These are phyloP conservation scores for Linderniella brevidens DNA, from an alignment of 257 asterid genomes.

Conservation along the genomic window DNA sequence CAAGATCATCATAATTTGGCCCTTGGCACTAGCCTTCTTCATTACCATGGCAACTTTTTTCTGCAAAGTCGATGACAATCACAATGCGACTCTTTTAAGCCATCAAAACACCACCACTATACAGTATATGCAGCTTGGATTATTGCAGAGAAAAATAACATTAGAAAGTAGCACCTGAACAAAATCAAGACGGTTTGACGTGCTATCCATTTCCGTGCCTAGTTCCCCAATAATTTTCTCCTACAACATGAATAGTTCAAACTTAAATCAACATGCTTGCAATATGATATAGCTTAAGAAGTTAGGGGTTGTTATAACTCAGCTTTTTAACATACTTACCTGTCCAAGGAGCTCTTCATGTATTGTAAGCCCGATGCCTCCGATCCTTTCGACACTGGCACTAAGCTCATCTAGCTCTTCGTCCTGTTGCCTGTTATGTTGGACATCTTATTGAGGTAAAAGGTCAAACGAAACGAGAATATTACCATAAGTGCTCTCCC, in stretches of 20 bases:
- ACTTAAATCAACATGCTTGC: too few relatives aligned
- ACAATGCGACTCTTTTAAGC: too few relatives aligned
- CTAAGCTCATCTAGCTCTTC: slow-evolving; percentile 83
- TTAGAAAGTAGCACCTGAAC: slow-evolving; percentile 51
- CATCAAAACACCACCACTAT: too few relatives aligned
- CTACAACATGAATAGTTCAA: slow-evolving; percentile 16
- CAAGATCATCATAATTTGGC: slow-evolving; percentile 87
- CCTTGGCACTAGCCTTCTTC: slow-evolving; percentile 96
- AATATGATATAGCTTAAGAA: too few relatives aligned
- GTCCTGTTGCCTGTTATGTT: slow-evolving; percentile 45
- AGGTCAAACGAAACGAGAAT: too few relatives aligned
- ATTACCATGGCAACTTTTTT: slow-evolving; percentile 81
- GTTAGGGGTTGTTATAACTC: too few relatives aligned
- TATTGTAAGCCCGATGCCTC: slow-evolving; percentile 92
- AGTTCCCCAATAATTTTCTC: slow-evolving; percentile 71
- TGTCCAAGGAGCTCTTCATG: slow-evolving; percentile 94
- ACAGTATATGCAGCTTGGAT: too few relatives aligned
- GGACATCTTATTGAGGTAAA: too few relatives aligned
- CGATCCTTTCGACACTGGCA: slow-evolving; percentile 78
- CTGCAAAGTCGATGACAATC: slow-evolving; percentile 21
- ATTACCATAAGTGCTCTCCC: too few relatives aligned
- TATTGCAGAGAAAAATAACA: neutral
- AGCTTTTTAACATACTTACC: slow-evolving; percentile 16
- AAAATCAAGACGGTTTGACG: slow-evolving; percentile 92
- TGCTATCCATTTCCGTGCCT: slow-evolving; percentile 84